These are phyloP conservation scores for Plenodomus lindquistii DNA, from an alignment of 2,329 filamentous ascomycete species.

Conservation along the genomic window DNA sequence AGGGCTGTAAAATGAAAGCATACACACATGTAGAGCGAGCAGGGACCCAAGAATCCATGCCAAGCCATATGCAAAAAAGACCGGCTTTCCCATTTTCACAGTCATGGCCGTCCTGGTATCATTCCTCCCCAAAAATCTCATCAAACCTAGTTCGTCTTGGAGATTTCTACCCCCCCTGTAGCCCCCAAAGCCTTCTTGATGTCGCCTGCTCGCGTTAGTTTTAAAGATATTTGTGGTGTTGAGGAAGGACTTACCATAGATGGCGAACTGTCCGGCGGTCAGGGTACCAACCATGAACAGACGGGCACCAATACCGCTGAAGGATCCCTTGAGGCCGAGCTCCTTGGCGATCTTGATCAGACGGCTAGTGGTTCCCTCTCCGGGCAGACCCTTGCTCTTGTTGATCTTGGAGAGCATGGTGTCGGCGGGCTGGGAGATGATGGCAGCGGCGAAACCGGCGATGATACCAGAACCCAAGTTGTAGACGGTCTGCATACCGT, in stretches of 20 bases:
- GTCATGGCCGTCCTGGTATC: slow-evolving; percentile 37
- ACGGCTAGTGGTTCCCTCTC: slow-evolving; percentile 79
- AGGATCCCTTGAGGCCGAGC: slow-evolving; percentile 78
- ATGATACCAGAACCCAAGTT: slow-evolving; percentile 86
- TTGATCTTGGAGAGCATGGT: slow-evolving; percentile 97
- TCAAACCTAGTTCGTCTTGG: slow-evolving; percentile 25
- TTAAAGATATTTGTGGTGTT: too few species aligned
- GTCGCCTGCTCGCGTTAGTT: slow-evolving; percentile 33
- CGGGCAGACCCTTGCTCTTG: slow-evolving; percentile 86
- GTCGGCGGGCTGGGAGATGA: slow-evolving; percentile 88
- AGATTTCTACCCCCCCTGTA: slow-evolving; percentile 60
- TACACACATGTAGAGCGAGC: not conserved
- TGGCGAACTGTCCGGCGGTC: slow-evolving; percentile 71
- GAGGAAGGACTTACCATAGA: slow-evolving; percentile 64
- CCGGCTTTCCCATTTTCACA: slow-evolving; percentile 30
- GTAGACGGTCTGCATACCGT: slow-evolving; percentile 73
- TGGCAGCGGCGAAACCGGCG: slow-evolving; percentile 82
- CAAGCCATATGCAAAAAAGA: slow-evolving; percentile 39
- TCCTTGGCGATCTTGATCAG: slow-evolving; percentile 88
- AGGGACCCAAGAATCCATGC: slow-evolving; percentile 14
- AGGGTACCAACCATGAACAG: slow-evolving; percentile 71
- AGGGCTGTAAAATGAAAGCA: not conserved
- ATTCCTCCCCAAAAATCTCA: slow-evolving; percentile 14
- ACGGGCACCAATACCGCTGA: slow-evolving; percentile 79
- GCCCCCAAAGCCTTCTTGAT: slow-evolving; percentile 59